Evolutionary conservation across 2,329 filamentous ascomycete genomes (phyloP).

Genomic region (Exophiala bonariae): DNA sequence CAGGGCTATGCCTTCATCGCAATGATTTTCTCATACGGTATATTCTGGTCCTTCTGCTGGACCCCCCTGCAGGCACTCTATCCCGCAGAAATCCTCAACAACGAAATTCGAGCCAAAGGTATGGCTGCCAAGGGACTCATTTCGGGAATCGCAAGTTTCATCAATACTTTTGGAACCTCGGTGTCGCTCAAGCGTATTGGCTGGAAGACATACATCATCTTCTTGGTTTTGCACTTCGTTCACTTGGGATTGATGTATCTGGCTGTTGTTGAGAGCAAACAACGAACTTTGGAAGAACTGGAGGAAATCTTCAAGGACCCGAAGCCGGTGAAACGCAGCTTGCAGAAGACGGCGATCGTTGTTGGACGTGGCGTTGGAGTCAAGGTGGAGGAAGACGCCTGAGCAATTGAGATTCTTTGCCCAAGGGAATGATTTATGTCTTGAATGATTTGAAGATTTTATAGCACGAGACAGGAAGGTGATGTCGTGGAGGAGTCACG

Average conservation of each 20-base stretch:
- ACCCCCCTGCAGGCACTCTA: slow-evolving; percentile 49
- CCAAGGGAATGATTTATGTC: too few species aligned
- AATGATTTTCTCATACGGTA: slow-evolving; percentile 55
- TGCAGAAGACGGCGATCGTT: too few species aligned
- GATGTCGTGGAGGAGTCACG: too few species aligned
- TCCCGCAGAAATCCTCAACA: slow-evolving; percentile 29
- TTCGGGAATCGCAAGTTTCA: slow-evolving; percentile 2
- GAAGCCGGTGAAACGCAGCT: too few species aligned
- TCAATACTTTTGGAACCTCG: slow-evolving; percentile 5
- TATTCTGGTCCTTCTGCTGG: slow-evolving; percentile 50
- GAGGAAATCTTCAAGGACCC: too few species aligned
- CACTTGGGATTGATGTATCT: slow-evolving; percentile 5
- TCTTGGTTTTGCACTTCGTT: slow-evolving; percentile 3
- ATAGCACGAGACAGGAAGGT: too few species aligned
- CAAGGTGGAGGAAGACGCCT: too few species aligned
- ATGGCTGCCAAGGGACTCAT: slow-evolving; percentile 3
- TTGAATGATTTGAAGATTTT: too few species aligned
- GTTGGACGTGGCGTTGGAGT: too few species aligned
- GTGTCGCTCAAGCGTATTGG: slow-evolving; percentile 33
- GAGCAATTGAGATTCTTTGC: too few species aligned
- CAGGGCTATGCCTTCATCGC: slow-evolving; percentile 38
- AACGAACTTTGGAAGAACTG: too few species aligned
- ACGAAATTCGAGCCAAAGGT: slow-evolving; percentile 14
- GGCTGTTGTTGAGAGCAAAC: slow-evolving; percentile 31
- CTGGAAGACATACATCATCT: slow-evolving; percentile 33